Conservation (phyloP, 441 rosid genomes). For the Francoa sonchifolia region DNA sequence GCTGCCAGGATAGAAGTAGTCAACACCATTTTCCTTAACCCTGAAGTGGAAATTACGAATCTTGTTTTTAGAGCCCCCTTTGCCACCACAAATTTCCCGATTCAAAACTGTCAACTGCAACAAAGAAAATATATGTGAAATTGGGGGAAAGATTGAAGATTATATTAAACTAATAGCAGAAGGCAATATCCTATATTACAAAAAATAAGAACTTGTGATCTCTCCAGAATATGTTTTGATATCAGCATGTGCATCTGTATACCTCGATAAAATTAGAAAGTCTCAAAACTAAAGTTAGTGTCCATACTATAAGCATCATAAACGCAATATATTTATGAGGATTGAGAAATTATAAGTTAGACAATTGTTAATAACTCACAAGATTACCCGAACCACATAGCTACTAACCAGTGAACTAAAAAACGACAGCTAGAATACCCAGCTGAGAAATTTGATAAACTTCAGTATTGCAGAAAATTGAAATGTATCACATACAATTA, state of each 20-base stretch:
- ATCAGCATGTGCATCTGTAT: too few species aligned
- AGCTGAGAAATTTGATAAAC: background rate
- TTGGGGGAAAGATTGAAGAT: background rate
- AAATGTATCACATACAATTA: background rate
- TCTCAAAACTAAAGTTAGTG: too few species aligned
- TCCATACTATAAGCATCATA: too few species aligned
- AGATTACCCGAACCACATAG: too few species aligned
- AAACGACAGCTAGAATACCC: too few species aligned
- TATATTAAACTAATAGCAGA: background rate
- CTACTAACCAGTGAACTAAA: too few species aligned
- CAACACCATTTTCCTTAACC: constrained; percentile 61
- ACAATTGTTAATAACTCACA: too few species aligned
- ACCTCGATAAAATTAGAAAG: too few species aligned
- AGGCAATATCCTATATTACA: background rate
- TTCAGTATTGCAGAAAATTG: background rate
- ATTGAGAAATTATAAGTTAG: too few species aligned
- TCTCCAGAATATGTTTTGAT: too few species aligned
- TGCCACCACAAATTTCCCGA: constrained; percentile 22
- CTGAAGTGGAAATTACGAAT: constrained; percentile 62
- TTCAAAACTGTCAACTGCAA: constrained; percentile 57
- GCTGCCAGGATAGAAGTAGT: constrained; percentile 71
- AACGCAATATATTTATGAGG: too few species aligned
- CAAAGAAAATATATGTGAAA: constrained; percentile 2
- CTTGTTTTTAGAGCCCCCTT: constrained; percentile 31
- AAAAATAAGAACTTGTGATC: too few species aligned